These are phyloP conservation scores for Penicillium italicum DNA, from an alignment of 2,329 filamentous ascomycete species.

Conservation along the genomic window DNA sequence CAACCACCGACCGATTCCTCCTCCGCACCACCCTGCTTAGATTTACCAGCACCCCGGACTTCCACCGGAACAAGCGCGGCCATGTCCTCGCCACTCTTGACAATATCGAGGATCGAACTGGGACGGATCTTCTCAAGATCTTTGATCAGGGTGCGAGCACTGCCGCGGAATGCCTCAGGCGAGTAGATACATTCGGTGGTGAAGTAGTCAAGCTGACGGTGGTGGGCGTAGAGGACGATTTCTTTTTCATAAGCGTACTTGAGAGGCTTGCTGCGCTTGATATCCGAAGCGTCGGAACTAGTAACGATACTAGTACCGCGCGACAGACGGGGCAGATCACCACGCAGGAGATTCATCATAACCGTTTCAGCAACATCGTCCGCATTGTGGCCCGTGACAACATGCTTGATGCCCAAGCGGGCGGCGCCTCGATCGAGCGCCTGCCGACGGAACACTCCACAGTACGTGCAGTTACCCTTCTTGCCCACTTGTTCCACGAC, in stretches of 20 bases:
- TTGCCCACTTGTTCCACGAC: constrained; percentile 95
- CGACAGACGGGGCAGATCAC: constrained; percentile 81
- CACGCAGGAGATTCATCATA: constrained; percentile 91
- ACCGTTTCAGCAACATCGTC: constrained; percentile 97
- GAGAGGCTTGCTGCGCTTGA: constrained; percentile 91
- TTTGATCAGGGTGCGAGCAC: constrained; percentile 87
- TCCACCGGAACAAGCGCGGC: constrained; percentile 72
- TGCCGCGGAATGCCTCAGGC: constrained; percentile 92
- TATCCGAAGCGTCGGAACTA: constrained; percentile 71
- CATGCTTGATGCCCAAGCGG: constrained; percentile 80
- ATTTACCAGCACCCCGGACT: constrained; percentile 35
- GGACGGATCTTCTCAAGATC: constrained; percentile 89
- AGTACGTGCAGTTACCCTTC: constrained; percentile 99
- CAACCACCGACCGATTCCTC: constrained; percentile 66
- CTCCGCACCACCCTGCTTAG: constrained; percentile 32
- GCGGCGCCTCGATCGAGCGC: constrained; percentile 90
- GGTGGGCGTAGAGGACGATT: constrained; percentile 94
- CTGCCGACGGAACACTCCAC: constrained; percentile 91
- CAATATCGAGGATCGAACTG: constrained; percentile 91
- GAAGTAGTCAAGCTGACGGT: constrained; percentile 97
- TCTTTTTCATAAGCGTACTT: constrained; percentile 99
- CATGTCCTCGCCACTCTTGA: constrained; percentile 94
- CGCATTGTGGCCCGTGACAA: constrained; percentile 96
- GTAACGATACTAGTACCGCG: constrained; percentile 89
- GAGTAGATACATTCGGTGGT: constrained; percentile 98